Evolutionary conservation across 2,329 filamentous ascomycete genomes (phyloP).

Genomic region (Exophiala spinifera): DNA sequence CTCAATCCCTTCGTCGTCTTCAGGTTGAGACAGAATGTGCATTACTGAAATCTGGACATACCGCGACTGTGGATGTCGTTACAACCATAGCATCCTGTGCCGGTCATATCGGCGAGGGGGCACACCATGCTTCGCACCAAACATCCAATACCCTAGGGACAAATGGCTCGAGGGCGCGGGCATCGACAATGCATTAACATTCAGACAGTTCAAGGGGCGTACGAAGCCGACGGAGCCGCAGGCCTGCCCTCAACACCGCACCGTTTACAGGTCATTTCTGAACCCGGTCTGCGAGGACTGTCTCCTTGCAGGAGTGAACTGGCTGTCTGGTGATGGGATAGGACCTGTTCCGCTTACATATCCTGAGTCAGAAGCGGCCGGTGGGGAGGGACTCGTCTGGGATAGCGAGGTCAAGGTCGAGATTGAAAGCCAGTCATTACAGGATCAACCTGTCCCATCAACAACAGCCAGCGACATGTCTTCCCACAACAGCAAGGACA

Average conservation of each 20-base stretch:
- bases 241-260: slow-evolving; percentile 18
- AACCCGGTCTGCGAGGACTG: slow-evolving; percentile 30
- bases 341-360: neutral
- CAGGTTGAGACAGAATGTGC: slow-evolving; percentile 17
- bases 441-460: neutral
- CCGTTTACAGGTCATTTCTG: slow-evolving; percentile 24
- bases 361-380: neutral
- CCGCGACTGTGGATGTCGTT: slow-evolving; percentile 27
- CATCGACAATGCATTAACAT: neutral
- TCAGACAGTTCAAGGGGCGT: neutral
- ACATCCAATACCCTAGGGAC: slow-evolving; percentile 6
- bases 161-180: slow-evolving; percentile 11
- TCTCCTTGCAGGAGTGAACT: slow-evolving; percentile 16
- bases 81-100: slow-evolving; percentile 21
- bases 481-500: neutral
- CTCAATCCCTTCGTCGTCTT: neutral
- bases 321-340: neutral
- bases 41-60: slow-evolving; percentile 29
- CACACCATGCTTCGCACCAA: slow-evolving; percentile 10
- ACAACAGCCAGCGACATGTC: neutral
- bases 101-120: slow-evolving; percentile 4
- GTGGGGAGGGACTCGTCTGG: slow-evolving; percentile 24
- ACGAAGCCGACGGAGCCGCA: slow-evolving; percentile 8
- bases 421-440: slow-evolving; percentile 12
- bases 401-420: slow-evolving; percentile 28